A percentile compares a stretch with the other conserved stretches of the same genome.
Evolutionary conservation across 1,284 basidiomycete species (phyloP).

Genomic region (Lentinula novae-zelandiae): DNA sequence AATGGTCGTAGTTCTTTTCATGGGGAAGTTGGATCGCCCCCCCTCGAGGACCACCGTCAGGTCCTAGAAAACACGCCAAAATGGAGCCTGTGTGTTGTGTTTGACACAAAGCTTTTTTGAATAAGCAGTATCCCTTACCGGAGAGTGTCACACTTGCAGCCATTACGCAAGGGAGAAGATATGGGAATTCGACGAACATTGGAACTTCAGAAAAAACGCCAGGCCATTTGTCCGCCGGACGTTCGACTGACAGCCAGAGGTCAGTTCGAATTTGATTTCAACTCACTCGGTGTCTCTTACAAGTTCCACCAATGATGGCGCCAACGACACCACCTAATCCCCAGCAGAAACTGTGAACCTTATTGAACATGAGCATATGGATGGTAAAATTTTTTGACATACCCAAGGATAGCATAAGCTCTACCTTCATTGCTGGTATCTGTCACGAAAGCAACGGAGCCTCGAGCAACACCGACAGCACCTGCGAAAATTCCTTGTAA

Average conservation of each 20-base stretch:
- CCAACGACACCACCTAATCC: constrained; percentile 92
- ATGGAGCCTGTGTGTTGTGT: constrained; percentile 58
- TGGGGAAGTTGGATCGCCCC: constrained; percentile 77
- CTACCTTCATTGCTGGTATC: constrained; percentile 89
- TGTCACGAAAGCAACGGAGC: constrained; percentile 85
- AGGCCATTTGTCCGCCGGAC: constrained; percentile 84
- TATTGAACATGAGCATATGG: constrained; percentile 1
- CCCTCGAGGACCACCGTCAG: constrained; percentile 85
- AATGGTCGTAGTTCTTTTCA: constrained; percentile 58
- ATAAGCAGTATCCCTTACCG: constrained; percentile 36
- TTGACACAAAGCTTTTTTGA: constrained; percentile 1
- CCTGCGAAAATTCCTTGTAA: constrained; percentile 96
- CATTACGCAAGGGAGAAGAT: constrained; percentile 86
- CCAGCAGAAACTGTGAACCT: constrained; percentile 74
- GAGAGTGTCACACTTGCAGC: constrained; percentile 72
- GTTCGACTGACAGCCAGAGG: constrained; percentile 57
- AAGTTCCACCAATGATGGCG: constrained; percentile 83
- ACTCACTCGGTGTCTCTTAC: constrained; percentile 38
- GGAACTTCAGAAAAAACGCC: constrained; percentile 59
- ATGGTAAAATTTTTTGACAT: constrained; percentile 16
- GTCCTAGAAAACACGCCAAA: constrained; percentile 84
- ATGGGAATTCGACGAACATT: constrained; percentile 83
- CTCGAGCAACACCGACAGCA: constrained; percentile 89
- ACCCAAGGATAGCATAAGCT: constrained; percentile 92
- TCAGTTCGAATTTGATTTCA: constrained; percentile 4